Conservation (phyloP, 169 alveolate species). For the Cyclospora cayetanensis region DNA sequence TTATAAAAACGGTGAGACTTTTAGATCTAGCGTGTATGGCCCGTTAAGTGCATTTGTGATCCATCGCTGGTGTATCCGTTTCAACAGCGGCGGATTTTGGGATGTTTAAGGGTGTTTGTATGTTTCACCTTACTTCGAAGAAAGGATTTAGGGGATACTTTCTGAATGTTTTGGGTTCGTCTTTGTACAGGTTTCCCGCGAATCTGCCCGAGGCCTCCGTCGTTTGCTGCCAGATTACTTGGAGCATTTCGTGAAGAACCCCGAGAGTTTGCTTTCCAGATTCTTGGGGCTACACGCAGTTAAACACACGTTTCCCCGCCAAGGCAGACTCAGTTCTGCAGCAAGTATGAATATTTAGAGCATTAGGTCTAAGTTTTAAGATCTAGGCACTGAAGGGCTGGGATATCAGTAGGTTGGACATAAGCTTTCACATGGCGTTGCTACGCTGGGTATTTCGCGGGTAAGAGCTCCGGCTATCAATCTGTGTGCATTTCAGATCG, state of each 20-base stretch:
- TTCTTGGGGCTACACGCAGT: constrained; percentile 93
- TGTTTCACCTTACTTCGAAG: background rate
- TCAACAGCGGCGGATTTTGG: background rate
- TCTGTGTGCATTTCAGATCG: constrained; percentile 7
- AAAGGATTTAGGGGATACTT: background rate
- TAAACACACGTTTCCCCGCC: constrained; percentile 75
- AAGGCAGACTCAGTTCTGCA: background rate
- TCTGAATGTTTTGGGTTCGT: background rate
- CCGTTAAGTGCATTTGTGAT: background rate
- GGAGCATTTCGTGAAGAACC: constrained; percentile 74
- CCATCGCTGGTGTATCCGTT: background rate
- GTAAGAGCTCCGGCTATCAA: background rate
- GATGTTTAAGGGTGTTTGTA: background rate
- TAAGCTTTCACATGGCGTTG: background rate
- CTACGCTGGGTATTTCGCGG: background rate
- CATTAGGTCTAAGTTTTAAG: background rate
- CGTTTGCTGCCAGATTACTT: constrained; percentile 68
- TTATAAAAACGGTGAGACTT: constrained; percentile 50
- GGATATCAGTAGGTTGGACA: background rate
- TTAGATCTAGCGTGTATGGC: background rate
- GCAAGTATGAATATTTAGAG: background rate
- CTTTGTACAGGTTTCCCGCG: constrained; percentile 57
- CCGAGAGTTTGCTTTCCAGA: constrained; percentile 75
- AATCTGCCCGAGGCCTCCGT: constrained; percentile 72
- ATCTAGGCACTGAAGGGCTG: background rate